Percentiles rank a stretch among this genome's conserved stretches.
Evolutionary conservation across 768 basidiomycete species (phyloP).

Genomic region (Baorangia bicolor): DNA sequence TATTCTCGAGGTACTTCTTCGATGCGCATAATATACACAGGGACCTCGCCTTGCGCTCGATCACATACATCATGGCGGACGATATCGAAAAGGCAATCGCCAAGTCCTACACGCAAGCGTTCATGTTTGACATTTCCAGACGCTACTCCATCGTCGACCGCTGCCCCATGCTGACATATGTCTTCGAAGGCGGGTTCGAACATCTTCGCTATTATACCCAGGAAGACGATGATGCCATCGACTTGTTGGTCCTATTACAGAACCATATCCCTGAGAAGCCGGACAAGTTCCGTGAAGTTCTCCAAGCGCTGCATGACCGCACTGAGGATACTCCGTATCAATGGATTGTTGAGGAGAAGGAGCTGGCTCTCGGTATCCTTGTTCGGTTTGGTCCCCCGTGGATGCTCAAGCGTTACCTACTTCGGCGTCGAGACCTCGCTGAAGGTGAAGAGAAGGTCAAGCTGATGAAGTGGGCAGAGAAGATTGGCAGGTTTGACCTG

Average conservation of each 20-base stretch:
- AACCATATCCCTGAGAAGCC: constrained; percentile 22
- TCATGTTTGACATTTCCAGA: constrained; percentile 29
- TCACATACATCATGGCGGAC: constrained; percentile 27
- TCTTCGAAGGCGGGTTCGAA: constrained; percentile 29
- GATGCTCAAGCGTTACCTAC: constrained; percentile 29
- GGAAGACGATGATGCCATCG: constrained; percentile 28
- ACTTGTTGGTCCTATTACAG: constrained; percentile 21
- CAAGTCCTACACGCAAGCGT: constrained; percentile 22
- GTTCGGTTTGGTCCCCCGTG: constrained; percentile 23
- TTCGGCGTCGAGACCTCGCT: constrained; percentile 22
- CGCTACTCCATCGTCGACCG: constrained; percentile 23
- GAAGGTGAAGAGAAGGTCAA: constrained; percentile 14
- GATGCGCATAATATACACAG: constrained; percentile 20
- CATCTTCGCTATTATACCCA: constrained; percentile 25
- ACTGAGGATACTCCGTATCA: constrained; percentile 20
- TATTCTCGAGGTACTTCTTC: constrained; percentile 20
- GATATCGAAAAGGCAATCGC: constrained; percentile 26
- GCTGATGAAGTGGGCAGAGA: constrained; percentile 15
- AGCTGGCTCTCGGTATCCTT: constrained; percentile 23
- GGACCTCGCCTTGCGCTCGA: constrained; percentile 31
- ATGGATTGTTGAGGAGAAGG: constrained; percentile 27
- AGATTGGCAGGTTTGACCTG: constrained; percentile 24
- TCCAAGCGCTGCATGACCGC: constrained; percentile 28
- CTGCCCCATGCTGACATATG: constrained; percentile 29
- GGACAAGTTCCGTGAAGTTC: constrained; percentile 20